Percentiles rank a stretch among this genome's conserved stretches.
Conservation (phyloP, 176 grass and related monocot genomes). For the Carex pumila region DNA sequence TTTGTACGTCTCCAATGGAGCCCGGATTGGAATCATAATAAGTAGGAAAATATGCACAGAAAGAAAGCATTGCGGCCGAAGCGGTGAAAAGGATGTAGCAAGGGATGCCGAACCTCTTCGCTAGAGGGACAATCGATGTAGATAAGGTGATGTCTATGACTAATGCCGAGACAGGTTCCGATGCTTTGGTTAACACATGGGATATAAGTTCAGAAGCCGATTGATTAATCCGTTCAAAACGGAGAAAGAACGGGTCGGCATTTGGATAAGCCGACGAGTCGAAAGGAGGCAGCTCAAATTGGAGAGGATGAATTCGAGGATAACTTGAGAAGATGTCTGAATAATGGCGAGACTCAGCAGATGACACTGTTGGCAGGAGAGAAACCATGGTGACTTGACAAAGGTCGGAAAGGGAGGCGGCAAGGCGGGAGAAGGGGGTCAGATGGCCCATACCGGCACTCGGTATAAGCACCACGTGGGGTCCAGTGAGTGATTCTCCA, state of each 20-base stretch:
- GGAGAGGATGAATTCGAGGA: slow-evolving; percentile 33
- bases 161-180: slow-evolving; percentile 23
- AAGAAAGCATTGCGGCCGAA: slow-evolving; percentile 53
- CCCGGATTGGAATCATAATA: slow-evolving; percentile 21
- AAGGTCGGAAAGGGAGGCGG: slow-evolving; percentile 25
- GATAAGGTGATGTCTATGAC: slow-evolving; percentile 42
- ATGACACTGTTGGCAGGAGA: slow-evolving; percentile 47
- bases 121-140: slow-evolving; percentile 28
- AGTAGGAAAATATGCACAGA: slow-evolving; percentile 40
- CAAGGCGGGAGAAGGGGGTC: slow-evolving; percentile 55
- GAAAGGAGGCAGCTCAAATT: slow-evolving; percentile 38
- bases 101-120: slow-evolving; percentile 26
- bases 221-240: slow-evolving; percentile 44
- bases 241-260: slow-evolving; percentile 66
- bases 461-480: slow-evolving; percentile 59
- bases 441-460: slow-evolving; percentile 83
- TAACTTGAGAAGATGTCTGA: slow-evolving; percentile 22
- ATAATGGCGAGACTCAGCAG: slow-evolving; percentile 41
- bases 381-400: slow-evolving; percentile 51
- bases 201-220: slow-evolving; percentile 36
- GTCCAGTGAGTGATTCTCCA: neutral
- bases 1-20: slow-evolving; percentile 28
- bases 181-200: slow-evolving; percentile 26
- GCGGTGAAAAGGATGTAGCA: slow-evolving; percentile 57
- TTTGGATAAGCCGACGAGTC: slow-evolving; percentile 32